phyloP scores from a whole-genome alignment of 371 early-diverging fungal species.

The Parasitella parasitica region DNA sequence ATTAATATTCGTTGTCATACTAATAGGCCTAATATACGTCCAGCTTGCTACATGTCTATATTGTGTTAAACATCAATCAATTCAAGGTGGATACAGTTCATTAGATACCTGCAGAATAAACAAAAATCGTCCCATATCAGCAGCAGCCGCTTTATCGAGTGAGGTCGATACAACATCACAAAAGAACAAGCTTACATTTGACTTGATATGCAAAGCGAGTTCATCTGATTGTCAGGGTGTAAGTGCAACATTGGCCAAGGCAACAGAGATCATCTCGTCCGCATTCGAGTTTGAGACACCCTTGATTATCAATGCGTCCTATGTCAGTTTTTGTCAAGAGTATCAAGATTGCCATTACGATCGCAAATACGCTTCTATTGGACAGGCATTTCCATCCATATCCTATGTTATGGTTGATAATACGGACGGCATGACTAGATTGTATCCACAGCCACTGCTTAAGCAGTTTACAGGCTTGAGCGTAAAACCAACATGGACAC shows the following conservation, averaged over 20 bases:
- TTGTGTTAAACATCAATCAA: background rate
- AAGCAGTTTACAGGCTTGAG: constrained; percentile 52
- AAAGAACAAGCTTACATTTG: constrained; percentile 5
- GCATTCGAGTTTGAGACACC: constrained; percentile 40
- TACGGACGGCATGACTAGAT: constrained; percentile 40
- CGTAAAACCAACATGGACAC: constrained; percentile 27
- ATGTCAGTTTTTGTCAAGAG: constrained; percentile 49
- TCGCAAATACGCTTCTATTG: constrained; percentile 31
- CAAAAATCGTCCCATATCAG: background rate
- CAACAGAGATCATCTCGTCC: constrained; percentile 34
- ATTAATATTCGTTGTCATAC: background rate
- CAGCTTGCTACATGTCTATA: constrained; percentile 1
- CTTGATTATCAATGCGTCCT: constrained; percentile 56
- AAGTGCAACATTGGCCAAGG: constrained; percentile 11
- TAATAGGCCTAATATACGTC: background rate
- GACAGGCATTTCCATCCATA: constrained; percentile 46
- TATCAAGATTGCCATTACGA: constrained; percentile 29
- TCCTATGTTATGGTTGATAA: constrained; percentile 43
- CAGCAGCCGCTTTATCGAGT: constrained; percentile 6
- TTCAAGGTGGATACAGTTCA: background rate
- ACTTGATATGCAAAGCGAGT: constrained; percentile 9
- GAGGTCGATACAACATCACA: background rate
- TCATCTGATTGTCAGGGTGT: constrained; percentile 11
- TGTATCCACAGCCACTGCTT: constrained; percentile 68
- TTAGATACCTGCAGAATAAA: background rate